Evolutionary conservation across 2,329 filamentous ascomycete genomes (phyloP), one percentile per base, ranked within the genome.

Genomic region (Colletotrichum noveboracense): DNA sequence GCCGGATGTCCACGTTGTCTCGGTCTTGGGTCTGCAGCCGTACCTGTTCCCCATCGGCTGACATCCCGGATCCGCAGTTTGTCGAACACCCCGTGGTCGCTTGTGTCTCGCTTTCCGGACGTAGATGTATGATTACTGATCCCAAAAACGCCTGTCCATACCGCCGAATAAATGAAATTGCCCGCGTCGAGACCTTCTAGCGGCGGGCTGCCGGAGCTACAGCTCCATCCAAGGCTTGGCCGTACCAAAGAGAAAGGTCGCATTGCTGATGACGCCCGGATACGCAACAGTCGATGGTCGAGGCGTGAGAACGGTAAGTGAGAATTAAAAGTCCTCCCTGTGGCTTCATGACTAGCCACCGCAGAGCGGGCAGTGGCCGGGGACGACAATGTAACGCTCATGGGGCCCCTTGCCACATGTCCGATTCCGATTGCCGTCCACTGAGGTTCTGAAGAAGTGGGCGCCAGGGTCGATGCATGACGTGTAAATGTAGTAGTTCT

Each of bases 401-500:
- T 95, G 94, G 32, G 94, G 94, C 0, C 93, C 90, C 71, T 89
- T 88, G 7, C 89, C 81, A 79, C 94, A 95, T 36, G 89, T 86
- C 36, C 88, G 84, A 74, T 91, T 89, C 77, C 88, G 88, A 81
- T 87, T 91, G 71, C 93, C 93, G 79, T 95, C 94, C 68, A 93
- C 87, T 2, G 91, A 91, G 3, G 92, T 94, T 78, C 91, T 89
- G 83, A 94, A 93, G 84, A 94, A 95, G 83, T 95, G 94, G 18
- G 90, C 88, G 55, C 91, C 91, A 1, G 93, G 93, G 80, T 95
- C 92, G 72, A 89, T 84, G 81, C 94, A 95, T 58, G 91, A 89
- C 73, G 92, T 92, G 85, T 95, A 95, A 83, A 95, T 93, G 85
- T 94, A 95, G 83, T 93, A 95, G 84, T 94, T 94, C 80, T 93